These are phyloP conservation scores for Pseudogymnoascus sp. DNA, from an alignment of 2,329 filamentous ascomycete species.

Conservation along the genomic window DNA sequence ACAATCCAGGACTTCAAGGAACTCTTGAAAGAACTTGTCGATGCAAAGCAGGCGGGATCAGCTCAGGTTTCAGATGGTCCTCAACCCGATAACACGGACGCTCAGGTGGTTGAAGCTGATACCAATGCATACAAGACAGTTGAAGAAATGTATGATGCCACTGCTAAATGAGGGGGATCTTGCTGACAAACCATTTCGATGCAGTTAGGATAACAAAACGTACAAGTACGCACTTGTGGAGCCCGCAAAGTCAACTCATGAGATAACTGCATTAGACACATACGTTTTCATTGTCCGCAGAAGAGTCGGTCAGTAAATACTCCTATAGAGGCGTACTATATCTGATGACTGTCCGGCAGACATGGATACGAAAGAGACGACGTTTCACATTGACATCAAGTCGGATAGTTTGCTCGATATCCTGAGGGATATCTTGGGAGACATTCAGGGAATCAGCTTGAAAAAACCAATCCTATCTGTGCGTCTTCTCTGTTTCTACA, in stretches of 20 bases:
- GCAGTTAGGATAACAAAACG: conserved; percentile 15
- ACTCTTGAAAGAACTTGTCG: background rate
- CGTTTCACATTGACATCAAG: conserved; percentile 10
- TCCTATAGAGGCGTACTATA: background rate
- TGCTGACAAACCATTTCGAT: conserved; percentile 12
- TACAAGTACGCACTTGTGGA: conserved; percentile 10
- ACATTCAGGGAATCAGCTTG: conserved; percentile 8
- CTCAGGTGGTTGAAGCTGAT: background rate
- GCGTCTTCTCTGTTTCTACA: background rate
- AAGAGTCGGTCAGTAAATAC: conserved; percentile 12
- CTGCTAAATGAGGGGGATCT: background rate
- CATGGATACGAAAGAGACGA: conserved; percentile 5
- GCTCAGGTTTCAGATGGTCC: background rate
- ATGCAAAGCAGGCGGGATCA: background rate
- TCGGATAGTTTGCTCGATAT: conserved; percentile 9
- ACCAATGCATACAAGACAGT: conserved; percentile 1
- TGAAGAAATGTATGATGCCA: conserved; percentile 17
- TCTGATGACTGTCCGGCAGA: background rate
- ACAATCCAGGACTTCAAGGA: background rate
- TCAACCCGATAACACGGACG: background rate
- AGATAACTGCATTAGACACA: conserved; percentile 11
- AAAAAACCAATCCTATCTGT: conserved; percentile 10
- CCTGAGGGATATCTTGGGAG: conserved; percentile 10
- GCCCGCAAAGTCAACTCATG: background rate
- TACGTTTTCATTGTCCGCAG: conserved; percentile 16